Base-by-base conservation (phyloP, 2,329 filamentous ascomycete genomes). In the Trichoderma arundinaceum region DNA sequence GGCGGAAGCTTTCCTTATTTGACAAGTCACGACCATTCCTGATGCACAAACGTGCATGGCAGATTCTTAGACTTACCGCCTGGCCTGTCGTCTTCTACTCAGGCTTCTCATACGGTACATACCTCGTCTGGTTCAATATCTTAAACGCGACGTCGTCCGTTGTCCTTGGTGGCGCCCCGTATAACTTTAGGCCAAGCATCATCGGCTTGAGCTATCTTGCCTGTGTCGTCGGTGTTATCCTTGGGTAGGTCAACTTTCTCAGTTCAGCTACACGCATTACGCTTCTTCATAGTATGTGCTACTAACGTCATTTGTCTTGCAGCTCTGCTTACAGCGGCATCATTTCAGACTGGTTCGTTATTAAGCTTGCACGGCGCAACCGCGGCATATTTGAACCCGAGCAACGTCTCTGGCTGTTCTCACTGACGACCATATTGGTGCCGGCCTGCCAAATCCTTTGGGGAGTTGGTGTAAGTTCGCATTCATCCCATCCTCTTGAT, bases 81-180 rank as follows among this genome's bases (percentile, higher is more conserved):
- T 82, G 78, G 76, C 80, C 80, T 0, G 75, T 79, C 15, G 75
- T 81, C 17, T 78, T 81, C 53, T 82, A 78, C 62, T 72, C 77
- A 0, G 78, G 79, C 9, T 80, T 81, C 58, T 76, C 76, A 8
- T 81, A 81, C 63, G 78, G 79, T 2, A 77, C 77, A 0, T 79
- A 80, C 33, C 73, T 81, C 3, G 74, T 80, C 43, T 80, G 77
- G 72, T 81, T 80, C 71, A 80, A 79, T 66, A 77, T 81, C 3
- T 73, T 80, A n/a, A 80, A 80, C 49, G 79, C 78, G 66, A 83
- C 75, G 1, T 77, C 74, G 19, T 82, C 74, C 33, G 77, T 79
- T 32, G 76, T 80, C 7, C 72, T 80, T 0, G 75, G 76, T 1
- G 74, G 73, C 0, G 64, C 72, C 0, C 78, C 78, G 0, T 81